Percentiles rank a stretch among this genome's conserved stretches.
phyloP scores from a whole-genome alignment of 352 stramenopile species.

The Pythium oligandrum region DNA sequence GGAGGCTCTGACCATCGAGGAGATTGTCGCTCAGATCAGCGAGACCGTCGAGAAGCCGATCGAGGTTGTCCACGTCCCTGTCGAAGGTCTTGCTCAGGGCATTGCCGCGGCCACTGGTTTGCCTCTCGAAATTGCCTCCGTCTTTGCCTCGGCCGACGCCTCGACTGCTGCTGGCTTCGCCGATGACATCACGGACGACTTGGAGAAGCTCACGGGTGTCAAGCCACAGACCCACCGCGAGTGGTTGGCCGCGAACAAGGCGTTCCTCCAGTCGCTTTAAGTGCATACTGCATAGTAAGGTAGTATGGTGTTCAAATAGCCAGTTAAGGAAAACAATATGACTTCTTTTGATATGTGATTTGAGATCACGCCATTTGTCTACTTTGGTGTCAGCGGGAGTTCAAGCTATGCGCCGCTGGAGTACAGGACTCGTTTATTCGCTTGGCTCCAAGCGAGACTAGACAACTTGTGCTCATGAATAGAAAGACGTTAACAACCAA shows the following conservation, averaged over 20 bases:
- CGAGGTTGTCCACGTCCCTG: constrained; percentile 2
- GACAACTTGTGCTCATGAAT: no score
- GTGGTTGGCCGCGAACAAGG: constrained; percentile 16
- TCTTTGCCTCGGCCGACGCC: constrained; percentile 15
- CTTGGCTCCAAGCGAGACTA: no score
- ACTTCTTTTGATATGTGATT: no score
- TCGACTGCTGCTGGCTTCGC: constrained; percentile 9
- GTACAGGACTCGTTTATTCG: no score
- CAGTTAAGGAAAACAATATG: no score
- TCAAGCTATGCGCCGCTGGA: no score
- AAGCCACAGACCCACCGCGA: constrained; percentile 9
- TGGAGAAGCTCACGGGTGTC: constrained; percentile 16
- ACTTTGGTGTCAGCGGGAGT: no score
- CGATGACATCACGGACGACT: constrained; percentile 8
- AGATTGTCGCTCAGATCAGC: constrained; percentile 1
- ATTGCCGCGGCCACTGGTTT: neutral
- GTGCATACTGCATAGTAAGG: no score
- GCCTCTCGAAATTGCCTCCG: constrained; percentile 4
- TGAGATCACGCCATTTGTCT: no score
- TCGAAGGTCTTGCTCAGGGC: constrained; percentile 1
- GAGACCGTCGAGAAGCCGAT: neutral
- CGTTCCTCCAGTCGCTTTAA: constrained; percentile 3
- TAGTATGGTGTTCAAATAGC: no score
- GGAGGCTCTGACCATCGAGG: constrained; percentile 1
- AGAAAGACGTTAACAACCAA: no score